Base-by-base conservation (phyloP, 441 rosid genomes). In the Sinapis alba region DNA sequence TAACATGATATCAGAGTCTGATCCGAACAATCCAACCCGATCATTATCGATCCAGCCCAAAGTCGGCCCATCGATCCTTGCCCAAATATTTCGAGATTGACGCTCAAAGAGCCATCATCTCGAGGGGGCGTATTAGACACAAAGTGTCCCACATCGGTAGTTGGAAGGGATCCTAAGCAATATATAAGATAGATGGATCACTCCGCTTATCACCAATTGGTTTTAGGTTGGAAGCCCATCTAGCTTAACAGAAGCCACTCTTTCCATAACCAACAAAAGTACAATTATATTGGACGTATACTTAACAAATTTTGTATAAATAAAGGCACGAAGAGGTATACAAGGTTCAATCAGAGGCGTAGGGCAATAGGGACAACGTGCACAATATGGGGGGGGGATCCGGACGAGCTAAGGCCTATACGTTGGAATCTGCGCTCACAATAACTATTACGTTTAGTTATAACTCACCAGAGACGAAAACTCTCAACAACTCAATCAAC, bases 361-460 rank as follows among this genome's bases (percentile, higher is more conserved):
- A 43, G 65, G 43, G 7, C 43, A 18, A 15, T 50, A 74, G 81
- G 78, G 75, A 57, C 71, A 71, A 21, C 79, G 76, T 60, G 84
- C 88, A 80, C 38, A 71, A 83, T 80, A 65, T 64, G 38, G 34
- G 86, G 88, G 38, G 34, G 86, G 88, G 82, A 78, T 83, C 63
- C 58, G 84, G 81, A 80, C 27, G 88, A 83, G 80, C 83, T 79
- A 81, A 9, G 73, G 71, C 83, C 73, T 58, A 36, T 64, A 63
- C 83, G 88, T 86, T 83, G 86, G 85, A 63, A 79, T 62, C 80
- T 68, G 56, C 50, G 65, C 79, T 56, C 50, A 12, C 69, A 27
- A 62, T 24, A 63, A n/a, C 24, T 60, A 27, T 26, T 59, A 53
- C 26, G 19, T 30, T 30, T 72, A 45, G 19, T 45, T 45, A 45